Evolutionary conservation across 2,329 filamentous ascomycete genomes (phyloP), one percentile per base, ranked within the genome.

Genomic region (Fusarium circinatum): DNA sequence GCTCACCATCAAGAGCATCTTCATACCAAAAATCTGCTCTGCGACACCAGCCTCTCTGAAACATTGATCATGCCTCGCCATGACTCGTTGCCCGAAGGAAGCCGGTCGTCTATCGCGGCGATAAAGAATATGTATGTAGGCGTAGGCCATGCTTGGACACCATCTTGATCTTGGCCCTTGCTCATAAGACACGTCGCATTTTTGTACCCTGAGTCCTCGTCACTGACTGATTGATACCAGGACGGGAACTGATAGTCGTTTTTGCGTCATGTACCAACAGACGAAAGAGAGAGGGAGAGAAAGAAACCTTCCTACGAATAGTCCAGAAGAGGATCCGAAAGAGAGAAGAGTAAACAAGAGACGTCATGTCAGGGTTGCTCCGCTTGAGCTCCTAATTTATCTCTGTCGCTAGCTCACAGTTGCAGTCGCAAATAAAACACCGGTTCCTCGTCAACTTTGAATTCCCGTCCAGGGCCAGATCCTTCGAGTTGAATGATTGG

Each of bases 161-260:
- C 61, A 51, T 68, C 61, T 70, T 65, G 39, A 63, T 68, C 60
- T 49, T 52, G 47, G 61, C 63, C 70, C 69, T 65, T 67, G 66
- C 63, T 61, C 61, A 56, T 58, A 62, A 65, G 75, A 73, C 75
- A 75, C 72, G 71, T 76, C 75, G 75, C 56, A 68, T 68, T 68
- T 70, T 57, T 67, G 55, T 65, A 66, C 68, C 63, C 41, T 69
- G 66, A 71, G 54, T 58, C 56, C 45, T 65, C 66, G 62, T 67
- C 69, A 59, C 71, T 78, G 64, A 68, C 71, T 62, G 67, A 73
- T 72, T 71, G 41, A 75, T 57, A 62, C 69, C 48, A 61, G 62
- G 68, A 67, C 62, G 30, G 62, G 73, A 63, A 65, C 63, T 73
- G 73, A 71, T 78, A 64, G 62, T 49, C 65, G 62, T 42, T 54